phyloP scores from a whole-genome alignment of 2,329 filamentous ascomycete genomes.

The Colletotrichum horii region DNA sequence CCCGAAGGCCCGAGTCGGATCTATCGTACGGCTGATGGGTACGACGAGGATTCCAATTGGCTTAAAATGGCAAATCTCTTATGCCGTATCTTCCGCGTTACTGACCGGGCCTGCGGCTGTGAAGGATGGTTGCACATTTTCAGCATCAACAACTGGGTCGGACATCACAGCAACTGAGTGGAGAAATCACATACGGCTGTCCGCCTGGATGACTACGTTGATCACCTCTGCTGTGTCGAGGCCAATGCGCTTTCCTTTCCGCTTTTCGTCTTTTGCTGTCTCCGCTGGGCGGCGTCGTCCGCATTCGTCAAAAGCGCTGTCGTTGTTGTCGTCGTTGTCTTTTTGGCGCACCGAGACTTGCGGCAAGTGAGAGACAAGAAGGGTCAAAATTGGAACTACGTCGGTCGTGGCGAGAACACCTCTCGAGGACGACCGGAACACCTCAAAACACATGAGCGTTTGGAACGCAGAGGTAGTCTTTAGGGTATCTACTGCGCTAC shows the following conservation, averaged over 20 bases:
- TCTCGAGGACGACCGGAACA: background rate
- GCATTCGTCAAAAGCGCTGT: background rate
- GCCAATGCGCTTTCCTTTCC: background rate
- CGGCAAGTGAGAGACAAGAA: background rate
- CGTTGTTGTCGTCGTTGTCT: background rate
- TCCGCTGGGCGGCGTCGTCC: background rate
- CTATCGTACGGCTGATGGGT: background rate
- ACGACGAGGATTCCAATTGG: background rate
- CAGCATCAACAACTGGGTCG: background rate
- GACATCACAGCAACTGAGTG: background rate
- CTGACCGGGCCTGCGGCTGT: background rate
- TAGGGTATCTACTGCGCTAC: background rate
- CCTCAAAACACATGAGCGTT: background rate
- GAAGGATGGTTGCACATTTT: background rate
- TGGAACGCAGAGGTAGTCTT: background rate
- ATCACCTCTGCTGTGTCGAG: background rate
- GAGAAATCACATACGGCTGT: background rate
- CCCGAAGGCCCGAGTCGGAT: background rate
- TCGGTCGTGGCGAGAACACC: background rate
- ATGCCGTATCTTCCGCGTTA: background rate
- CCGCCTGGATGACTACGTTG: background rate
- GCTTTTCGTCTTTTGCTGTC: background rate
- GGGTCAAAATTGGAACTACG: background rate
- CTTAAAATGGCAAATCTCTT: background rate
- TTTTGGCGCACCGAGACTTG: background rate